Evolutionary conservation across 106 monocot species (phyloP), one percentile per base, ranked within the genome.

Genomic region (Dendrobium nobile): DNA sequence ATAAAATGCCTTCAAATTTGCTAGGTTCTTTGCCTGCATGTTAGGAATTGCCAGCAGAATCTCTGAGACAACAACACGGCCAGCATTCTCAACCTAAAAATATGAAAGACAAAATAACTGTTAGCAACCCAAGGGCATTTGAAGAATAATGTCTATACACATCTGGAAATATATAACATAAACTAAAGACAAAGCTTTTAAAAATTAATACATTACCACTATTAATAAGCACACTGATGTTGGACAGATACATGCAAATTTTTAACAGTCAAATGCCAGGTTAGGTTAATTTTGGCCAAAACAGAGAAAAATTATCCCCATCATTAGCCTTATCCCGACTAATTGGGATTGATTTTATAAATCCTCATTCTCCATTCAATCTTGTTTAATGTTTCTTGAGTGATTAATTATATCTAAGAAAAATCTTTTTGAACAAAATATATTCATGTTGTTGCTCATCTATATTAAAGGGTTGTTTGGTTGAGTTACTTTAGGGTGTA

Each of bases 81-180:
- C 98, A 75, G 45, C 75, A 85, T 92, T 99, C 81, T 99, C 95
- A 65, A 99, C 86, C 98, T 98, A 79, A 65, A 84, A 51, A 87
- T 70, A 18, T 16, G 22, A 80, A 82, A 77, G 42, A 78, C 27
- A 27, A 44, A 74, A 22, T 42, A 74, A 17, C n/a, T 42, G 43
- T 74, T 74, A 74, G 74, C 5, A 44, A n/a, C 8, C 16, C 19
- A 74, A 20, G n/a, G 4, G 28, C 74, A 74, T 43, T 24, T 47
- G 48, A 48, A 51, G 20, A 24, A 51, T 19, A 76, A 76, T 27
- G 40, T 76, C 15, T 76, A 76, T 48, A 7, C 37, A 33, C 33
- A 15, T 16, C 33, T 33, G 26, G 22, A 43, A 19, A 41, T 43
- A 6, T 33, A 72, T 18, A 72, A 40, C 27, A 40, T 16, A 72